Conservation (phyloP, 192 early-diverging fungal genomes). For the Dissophora ornata region DNA sequence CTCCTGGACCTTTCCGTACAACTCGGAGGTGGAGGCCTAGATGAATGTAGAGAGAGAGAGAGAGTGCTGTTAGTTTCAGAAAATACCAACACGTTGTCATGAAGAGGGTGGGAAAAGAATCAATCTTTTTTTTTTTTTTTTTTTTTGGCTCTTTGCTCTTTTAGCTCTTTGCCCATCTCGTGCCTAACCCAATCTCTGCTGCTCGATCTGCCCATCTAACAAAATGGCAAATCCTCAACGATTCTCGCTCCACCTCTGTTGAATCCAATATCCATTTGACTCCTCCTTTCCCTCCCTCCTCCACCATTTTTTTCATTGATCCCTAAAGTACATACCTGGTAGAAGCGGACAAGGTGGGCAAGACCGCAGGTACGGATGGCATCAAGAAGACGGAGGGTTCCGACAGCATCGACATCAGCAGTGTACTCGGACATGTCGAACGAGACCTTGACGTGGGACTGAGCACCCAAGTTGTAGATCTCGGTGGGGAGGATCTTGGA, state of each 20-base stretch:
- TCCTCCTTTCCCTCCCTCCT: not conserved
- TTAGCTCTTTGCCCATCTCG: too few relatives aligned
- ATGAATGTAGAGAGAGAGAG: conserved; percentile 1
- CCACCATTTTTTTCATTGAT: not conserved
- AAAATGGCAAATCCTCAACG: too few relatives aligned
- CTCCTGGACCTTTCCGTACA: conserved; percentile 82
- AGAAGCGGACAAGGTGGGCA: conserved; percentile 68
- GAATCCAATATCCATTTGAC: not conserved
- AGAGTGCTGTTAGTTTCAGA: not conserved
- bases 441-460: conserved; percentile 80
- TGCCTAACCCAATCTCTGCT: too few relatives aligned
- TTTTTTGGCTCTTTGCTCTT: too few relatives aligned
- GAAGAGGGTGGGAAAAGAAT: too few relatives aligned
- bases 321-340: conserved; percentile 54
- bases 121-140: too few relatives aligned
- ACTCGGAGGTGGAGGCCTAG: conserved; percentile 78
- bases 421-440: conserved; percentile 85
- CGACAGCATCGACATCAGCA: conserved; percentile 81
- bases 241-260: too few relatives aligned
- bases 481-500: conserved; percentile 79
- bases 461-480: conserved; percentile 83
- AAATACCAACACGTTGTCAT: conserved; percentile 3
- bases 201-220: too few relatives aligned
- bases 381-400: conserved; percentile 81
- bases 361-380: conserved; percentile 82